Evolutionary conservation across 306 rosid species (phyloP), one percentile per base, ranked within the genome.

Genomic region (Herpetospermum pedunculosum): DNA sequence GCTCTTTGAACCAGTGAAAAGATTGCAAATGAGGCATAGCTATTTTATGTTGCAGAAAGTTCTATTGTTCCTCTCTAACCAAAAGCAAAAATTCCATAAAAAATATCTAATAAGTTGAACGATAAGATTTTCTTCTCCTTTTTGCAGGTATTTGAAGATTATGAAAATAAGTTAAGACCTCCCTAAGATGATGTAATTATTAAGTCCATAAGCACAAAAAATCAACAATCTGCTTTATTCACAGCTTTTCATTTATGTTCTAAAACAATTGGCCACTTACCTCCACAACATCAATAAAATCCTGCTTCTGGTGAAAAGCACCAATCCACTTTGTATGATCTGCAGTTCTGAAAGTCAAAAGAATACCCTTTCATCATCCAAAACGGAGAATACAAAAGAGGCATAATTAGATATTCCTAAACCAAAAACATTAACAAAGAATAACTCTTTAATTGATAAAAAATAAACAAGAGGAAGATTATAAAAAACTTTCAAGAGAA

Each of bases 291-390:
- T 84, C 87, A 28, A 84, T 67, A 37, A 84, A 84, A 72, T 81
- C 83, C 81, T 84, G 84, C 76, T 84, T 84, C 21, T 47, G 70
- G 12, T 54, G 80, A 78, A 84, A 84, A 57, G 83, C 75, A 8
- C 87, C 85, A 38, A 84, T 64, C 87, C 87, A 84, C 62, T 84
- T 84, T 15, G 79, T 78, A 50, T 84, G 87, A 69, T 81, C 87
- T 5, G 81, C 83, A 6, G 87, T 84, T 25, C 84, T 81, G 28
- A 70, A 71, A 40, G 11, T 59, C 35, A 71, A 34, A 18, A 59
- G 8, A 76, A 59, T 16, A 59, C 25, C 43, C 40, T 58, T 15
- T 59, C 43, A 59, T 18, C 68, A 32, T 59, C 6, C 15, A 29
- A 59, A 58, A 32, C 15, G 25, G 11, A 59, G 68, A 59, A 32